These are phyloP conservation scores for Pilasporangium apinafurcum DNA, from an alignment of 352 stramenopile species.

Conservation along the genomic window DNA sequence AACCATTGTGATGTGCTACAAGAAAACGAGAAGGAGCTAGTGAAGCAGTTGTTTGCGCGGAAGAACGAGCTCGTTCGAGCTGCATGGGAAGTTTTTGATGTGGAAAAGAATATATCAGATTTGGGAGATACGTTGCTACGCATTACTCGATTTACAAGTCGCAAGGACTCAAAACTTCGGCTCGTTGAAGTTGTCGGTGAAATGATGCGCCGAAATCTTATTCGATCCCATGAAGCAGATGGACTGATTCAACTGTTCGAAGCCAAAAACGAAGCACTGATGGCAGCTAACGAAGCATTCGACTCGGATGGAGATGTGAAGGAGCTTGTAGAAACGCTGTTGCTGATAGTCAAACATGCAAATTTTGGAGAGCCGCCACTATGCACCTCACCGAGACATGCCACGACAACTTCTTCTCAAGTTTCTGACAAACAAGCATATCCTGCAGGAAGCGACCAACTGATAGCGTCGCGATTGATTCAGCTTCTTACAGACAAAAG, in stretches of 20 bases:
- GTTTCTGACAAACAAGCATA: neutral
- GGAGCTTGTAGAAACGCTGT: constrained; percentile 70
- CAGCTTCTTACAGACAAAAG: constrained; percentile 24
- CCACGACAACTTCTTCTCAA: constrained; percentile 3
- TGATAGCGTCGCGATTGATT: constrained; percentile 19
- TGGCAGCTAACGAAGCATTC: constrained; percentile 69
- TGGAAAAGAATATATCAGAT: constrained; percentile 33
- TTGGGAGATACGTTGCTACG: constrained; percentile 43
- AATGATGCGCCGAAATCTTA: constrained; percentile 49
- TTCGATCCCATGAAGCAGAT: constrained; percentile 47
- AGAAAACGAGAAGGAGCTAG: constrained; percentile 18
- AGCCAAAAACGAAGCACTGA: constrained; percentile 61
- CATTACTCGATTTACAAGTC: constrained; percentile 43
- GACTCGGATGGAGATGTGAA: constrained; percentile 63
- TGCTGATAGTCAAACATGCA: constrained; percentile 79
- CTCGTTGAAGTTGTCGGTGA: constrained; percentile 61
- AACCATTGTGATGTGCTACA: constrained; percentile 25
- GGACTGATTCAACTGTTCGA: constrained; percentile 61
- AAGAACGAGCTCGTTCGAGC: constrained; percentile 38
- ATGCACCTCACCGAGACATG: constrained; percentile 12
- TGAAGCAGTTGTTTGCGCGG: constrained; percentile 43
- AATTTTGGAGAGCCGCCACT: constrained; percentile 33
- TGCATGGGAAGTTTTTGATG: constrained; percentile 44
- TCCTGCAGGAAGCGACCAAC: constrained; percentile 12
- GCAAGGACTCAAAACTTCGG: constrained; percentile 32